These are phyloP conservation scores for Debaryomycetaceae sp. DNA, from an alignment of 1,139 yeast genomes.

Conservation along the genomic window DNA sequence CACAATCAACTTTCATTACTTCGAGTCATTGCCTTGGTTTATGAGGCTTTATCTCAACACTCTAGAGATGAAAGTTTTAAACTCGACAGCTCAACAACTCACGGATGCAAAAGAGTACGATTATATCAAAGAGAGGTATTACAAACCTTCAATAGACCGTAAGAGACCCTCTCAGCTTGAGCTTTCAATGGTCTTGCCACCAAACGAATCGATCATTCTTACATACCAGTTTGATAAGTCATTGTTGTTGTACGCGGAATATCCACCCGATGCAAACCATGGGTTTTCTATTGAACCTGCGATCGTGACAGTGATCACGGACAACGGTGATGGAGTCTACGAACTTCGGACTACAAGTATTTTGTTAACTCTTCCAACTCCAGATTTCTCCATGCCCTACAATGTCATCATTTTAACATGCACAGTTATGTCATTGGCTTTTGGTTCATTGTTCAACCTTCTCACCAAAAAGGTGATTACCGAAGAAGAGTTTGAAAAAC, in stretches of 20 bases:
- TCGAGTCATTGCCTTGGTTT: conserved; percentile 92
- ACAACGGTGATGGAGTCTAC: conserved; percentile 32
- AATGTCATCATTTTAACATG: conserved; percentile 94
- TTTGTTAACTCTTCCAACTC: conserved; percentile 85
- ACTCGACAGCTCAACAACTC: conserved; percentile 18
- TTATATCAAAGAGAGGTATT: conserved; percentile 52
- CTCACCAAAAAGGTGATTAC: conserved; percentile 73
- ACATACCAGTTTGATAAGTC: conserved; percentile 86
- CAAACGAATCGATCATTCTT: conserved; percentile 58
- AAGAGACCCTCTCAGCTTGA: conserved; percentile 82
- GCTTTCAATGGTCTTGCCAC: conserved; percentile 60
- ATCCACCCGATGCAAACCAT: conserved; percentile 98
- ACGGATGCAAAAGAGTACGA: conserved; percentile 22
- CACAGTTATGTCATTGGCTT: conserved; percentile 87
- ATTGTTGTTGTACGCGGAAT: conserved; percentile 78
- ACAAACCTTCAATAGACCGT: conserved; percentile 78
- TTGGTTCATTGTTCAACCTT: conserved; percentile 82
- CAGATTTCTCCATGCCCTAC: conserved; percentile 98
- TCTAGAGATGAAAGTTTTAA: conserved; percentile 27
- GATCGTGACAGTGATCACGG: conserved; percentile 55
- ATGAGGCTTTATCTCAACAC: conserved; percentile 82
- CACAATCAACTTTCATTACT: conserved; percentile 55
- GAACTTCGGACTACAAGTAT: conserved; percentile 80
- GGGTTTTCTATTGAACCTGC: conserved; percentile 96
- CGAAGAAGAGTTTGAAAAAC: conserved; percentile 65